These are phyloP conservation scores for Cordyceps militaris DNA, from an alignment of 2,329 filamentous ascomycete genomes.

Conservation along the genomic window DNA sequence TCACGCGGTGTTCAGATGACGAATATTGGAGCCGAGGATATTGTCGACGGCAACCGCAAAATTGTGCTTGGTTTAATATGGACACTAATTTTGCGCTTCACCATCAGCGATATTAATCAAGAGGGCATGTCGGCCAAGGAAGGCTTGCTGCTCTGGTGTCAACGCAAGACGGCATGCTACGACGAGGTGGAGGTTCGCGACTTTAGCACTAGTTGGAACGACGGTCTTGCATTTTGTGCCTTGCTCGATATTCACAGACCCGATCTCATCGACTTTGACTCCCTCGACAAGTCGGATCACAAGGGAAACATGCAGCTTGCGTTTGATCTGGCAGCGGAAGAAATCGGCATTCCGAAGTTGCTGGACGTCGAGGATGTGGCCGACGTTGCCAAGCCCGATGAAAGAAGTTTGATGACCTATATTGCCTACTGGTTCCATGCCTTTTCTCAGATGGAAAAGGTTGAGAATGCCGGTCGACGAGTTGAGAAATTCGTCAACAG, in stretches of 20 bases:
- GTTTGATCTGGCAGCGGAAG: conserved; percentile 90
- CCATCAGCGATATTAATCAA: conserved; percentile 96
- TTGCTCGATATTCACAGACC: conserved; percentile 94
- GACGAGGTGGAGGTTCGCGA: conserved; percentile 93
- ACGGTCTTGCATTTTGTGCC: conserved; percentile 93
- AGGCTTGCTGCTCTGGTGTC: conserved; percentile 91
- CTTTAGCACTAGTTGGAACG: conserved; percentile 95
- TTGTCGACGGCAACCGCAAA: conserved; percentile 95
- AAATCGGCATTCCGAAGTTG: conserved; percentile 93
- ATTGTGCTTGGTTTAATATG: conserved; percentile 96
- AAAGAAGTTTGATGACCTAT: conserved; percentile 97
- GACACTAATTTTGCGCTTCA: conserved; percentile 96
- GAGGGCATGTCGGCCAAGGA: conserved; percentile 98
- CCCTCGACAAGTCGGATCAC: conserved; percentile 89
- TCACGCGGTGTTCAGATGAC: conserved; percentile 90
- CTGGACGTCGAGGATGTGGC: conserved; percentile 97
- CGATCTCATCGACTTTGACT: conserved; percentile 94
- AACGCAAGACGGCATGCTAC: conserved; percentile 97
- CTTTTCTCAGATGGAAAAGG: conserved; percentile 97
- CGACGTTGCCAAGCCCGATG: conserved; percentile 91
- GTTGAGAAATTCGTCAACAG: conserved; percentile 98
- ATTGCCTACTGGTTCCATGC: conserved; percentile 99
- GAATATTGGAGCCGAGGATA: conserved; percentile 96
- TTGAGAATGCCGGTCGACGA: conserved; percentile 90
- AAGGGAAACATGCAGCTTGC: conserved; percentile 96